Conservation (phyloP, 1,284 basidiomycete genomes). For the Omphalotus olearius region DNA sequence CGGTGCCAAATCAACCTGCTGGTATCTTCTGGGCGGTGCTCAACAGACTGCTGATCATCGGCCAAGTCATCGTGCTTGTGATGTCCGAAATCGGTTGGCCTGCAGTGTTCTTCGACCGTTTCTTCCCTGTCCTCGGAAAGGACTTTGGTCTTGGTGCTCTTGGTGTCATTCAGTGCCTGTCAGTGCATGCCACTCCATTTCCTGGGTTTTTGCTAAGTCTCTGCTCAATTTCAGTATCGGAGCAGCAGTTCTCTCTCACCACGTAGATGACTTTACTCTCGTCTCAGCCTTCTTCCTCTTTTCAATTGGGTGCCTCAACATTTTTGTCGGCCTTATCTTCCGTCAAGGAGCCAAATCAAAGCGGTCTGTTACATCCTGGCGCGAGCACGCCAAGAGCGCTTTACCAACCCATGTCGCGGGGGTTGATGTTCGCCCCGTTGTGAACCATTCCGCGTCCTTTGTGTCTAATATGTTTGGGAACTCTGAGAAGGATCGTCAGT, state of each 20-base stretch:
- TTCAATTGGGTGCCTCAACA: slow-evolving; percentile 79
- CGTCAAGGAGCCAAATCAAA: slow-evolving; percentile 56
- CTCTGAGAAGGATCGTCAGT: slow-evolving; percentile 27
- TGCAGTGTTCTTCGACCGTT: slow-evolving; percentile 65
- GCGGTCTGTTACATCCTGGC: slow-evolving; percentile 64
- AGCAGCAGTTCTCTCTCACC: slow-evolving; percentile 78
- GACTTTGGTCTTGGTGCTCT: slow-evolving; percentile 79
- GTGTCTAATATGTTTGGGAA: slow-evolving; percentile 31
- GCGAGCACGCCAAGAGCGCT: slow-evolving; percentile 50
- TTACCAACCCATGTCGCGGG: slow-evolving; percentile 46
- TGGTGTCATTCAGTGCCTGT: slow-evolving; percentile 81
- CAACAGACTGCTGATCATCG: slow-evolving; percentile 76
- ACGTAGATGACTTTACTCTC: slow-evolving; percentile 74
- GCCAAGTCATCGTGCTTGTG: slow-evolving; percentile 49
- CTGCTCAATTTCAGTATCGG: slow-evolving; percentile 46
- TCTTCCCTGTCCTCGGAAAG: slow-evolving; percentile 83
- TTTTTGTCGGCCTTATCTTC: slow-evolving; percentile 74
- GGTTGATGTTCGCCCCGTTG: slow-evolving; percentile 27
- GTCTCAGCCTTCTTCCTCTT: slow-evolving; percentile 86
- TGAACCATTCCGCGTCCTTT: slow-evolving; percentile 30
- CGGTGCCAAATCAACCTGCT: slow-evolving; percentile 82
- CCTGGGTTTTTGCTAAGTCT: not conserved
- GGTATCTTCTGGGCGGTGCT: slow-evolving; percentile 86
- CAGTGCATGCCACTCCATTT: slow-evolving; percentile 21
- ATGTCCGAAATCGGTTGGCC: slow-evolving; percentile 62